phyloP scores from a whole-genome alignment of 306 rosid species.

The Prosopis cineraria region DNA sequence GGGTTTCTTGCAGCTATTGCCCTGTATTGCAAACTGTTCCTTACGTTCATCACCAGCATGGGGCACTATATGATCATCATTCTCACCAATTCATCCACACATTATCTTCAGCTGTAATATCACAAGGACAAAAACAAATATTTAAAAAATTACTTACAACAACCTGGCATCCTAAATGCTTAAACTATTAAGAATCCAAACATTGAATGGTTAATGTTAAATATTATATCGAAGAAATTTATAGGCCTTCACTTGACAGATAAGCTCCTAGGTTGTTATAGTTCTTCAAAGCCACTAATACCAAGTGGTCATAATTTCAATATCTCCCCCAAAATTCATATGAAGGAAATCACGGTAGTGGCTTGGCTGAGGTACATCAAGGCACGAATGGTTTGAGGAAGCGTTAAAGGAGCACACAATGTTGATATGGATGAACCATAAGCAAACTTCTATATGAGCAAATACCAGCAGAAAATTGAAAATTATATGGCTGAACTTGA shows the following conservation, averaged over 20 bases:
- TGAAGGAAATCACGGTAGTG: no score
- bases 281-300: not conserved
- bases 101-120: slow-evolving; percentile 60
- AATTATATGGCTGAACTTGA: no score
- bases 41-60: slow-evolving; percentile 42
- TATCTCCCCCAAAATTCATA: not conserved
- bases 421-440: no score
- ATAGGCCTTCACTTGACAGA: not conserved
- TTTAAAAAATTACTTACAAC: slow-evolving; percentile 22
- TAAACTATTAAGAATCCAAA: not conserved
- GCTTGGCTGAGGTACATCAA: no score
- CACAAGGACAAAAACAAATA: slow-evolving; percentile 21
- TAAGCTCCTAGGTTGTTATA: not conserved
- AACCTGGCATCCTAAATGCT: slow-evolving; percentile 11
- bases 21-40: slow-evolving; percentile 37
- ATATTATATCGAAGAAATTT: not conserved
- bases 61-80: slow-evolving; percentile 64
- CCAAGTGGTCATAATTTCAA: not conserved
- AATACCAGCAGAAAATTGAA: no score
- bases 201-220: not conserved
- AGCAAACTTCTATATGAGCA: no score
- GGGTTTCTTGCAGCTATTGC: slow-evolving; percentile 43
- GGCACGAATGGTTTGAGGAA: no score
- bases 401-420: no score
- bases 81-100: slow-evolving; percentile 56